Evolutionary conservation across 768 basidiomycete genomes (phyloP).

Genomic region (Auricularia sp.): DNA sequence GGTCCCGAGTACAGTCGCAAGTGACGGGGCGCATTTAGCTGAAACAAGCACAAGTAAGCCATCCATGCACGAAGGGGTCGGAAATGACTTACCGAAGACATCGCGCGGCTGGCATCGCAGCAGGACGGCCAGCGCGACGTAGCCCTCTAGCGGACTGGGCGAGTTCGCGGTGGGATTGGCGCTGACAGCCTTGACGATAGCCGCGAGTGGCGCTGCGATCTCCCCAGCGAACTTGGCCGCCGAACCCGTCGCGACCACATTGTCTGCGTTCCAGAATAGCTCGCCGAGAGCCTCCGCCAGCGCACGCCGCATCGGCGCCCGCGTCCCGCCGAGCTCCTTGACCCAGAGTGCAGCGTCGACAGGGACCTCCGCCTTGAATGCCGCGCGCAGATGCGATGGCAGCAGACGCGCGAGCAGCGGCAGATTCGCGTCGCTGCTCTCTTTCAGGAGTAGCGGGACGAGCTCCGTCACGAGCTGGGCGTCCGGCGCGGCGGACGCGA

Average conservation of each 20-base stretch:
- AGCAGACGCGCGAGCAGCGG: constrained; percentile 45
- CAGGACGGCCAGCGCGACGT: constrained; percentile 59
- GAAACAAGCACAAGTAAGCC: constrained; percentile 32
- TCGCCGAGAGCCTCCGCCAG: constrained; percentile 1
- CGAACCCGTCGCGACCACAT: constrained; percentile 21
- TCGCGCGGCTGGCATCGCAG: constrained; percentile 48
- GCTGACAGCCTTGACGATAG: constrained; percentile 61
- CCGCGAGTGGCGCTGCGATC: constrained; percentile 55
- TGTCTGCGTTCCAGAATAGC: neutral
- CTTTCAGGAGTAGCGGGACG: constrained; percentile 50
- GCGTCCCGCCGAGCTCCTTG: constrained; percentile 55
- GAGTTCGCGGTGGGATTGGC: constrained; percentile 45
- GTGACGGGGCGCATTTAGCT: neutral
- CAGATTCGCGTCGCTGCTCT: constrained; percentile 62
- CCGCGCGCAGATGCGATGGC: constrained; percentile 44
- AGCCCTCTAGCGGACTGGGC: constrained; percentile 70
- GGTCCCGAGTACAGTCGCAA: neutral
- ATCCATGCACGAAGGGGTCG: constrained; percentile 7
- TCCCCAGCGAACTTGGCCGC: constrained; percentile 42
- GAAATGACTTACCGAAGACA: constrained; percentile 39
- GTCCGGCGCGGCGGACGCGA: constrained; percentile 42
- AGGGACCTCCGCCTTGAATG: constrained; percentile 33
- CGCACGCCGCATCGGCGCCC: neutral
- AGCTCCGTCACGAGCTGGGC: constrained; percentile 30
- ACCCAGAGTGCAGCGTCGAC: constrained; percentile 42